phyloP scores from a whole-genome alignment of 202 grass and related monocot species.

The Carex arenaria region DNA sequence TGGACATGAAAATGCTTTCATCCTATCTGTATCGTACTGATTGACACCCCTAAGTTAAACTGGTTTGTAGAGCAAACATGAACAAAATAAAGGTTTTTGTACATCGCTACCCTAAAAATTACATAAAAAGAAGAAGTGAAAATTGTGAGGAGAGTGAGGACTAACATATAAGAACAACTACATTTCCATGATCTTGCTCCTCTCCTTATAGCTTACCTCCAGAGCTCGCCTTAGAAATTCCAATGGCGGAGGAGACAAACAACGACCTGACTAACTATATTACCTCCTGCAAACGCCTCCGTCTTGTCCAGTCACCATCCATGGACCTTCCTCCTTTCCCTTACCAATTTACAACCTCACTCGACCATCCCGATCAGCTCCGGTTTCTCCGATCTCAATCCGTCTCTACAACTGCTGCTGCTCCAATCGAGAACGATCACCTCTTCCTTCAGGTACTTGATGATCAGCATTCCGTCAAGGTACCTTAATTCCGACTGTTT shows the following conservation, averaged over 20 bases:
- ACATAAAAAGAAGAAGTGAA: not conserved
- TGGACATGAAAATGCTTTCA: too few species aligned
- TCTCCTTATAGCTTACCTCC: not conserved
- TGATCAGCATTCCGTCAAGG: not conserved
- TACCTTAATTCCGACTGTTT: not conserved
- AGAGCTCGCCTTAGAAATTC: not conserved
- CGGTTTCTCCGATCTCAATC: not conserved
- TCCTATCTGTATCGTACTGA: too few species aligned
- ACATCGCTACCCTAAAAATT: too few species aligned
- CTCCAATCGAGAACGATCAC: not conserved
- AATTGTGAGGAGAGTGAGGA: not conserved
- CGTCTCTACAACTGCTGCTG: not conserved
- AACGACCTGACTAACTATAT: constrained; percentile 31
- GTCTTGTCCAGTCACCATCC: not conserved
- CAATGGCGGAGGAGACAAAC: not conserved
- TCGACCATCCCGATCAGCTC: not conserved
- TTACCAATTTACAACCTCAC: not conserved
- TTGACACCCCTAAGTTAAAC: too few species aligned
- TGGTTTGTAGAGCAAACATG: too few species aligned
- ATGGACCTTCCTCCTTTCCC: not conserved
- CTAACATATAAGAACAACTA: not conserved
- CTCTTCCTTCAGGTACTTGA: constrained; percentile 4
- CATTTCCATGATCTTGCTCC: constrained; percentile 32
- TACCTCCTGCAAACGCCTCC: not conserved
- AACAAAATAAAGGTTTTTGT: too few species aligned